Base-by-base conservation (phyloP, 2,329 filamentous ascomycete genomes). In the Daldinia sp. region DNA sequence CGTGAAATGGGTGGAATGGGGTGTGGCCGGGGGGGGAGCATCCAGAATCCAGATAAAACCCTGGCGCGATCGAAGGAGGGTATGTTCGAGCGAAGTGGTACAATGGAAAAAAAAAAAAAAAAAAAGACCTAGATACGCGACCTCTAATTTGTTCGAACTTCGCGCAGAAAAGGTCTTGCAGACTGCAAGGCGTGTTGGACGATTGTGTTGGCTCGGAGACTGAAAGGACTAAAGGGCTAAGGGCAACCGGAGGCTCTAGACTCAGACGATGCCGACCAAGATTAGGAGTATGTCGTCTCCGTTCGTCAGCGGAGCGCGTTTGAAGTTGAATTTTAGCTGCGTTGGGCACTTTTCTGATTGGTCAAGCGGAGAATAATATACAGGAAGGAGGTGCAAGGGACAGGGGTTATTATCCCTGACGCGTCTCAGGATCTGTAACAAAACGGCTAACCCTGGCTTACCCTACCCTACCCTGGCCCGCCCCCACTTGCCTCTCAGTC, bases 291-390 rank as follows among this genome's bases (percentile, higher is more conserved):
- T 59, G 59, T 70, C 67, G 71, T 76, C 75, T 76, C 39, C 73
- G 75, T 76, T 74, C 72, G 71, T 72, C 71, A 71, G 72, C 72
- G 72, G 74, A 75, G 72, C 74, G 73, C 71, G 78, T 80, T 80
- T 79, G 78, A 80, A 74, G 75, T 80, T 77, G 72, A 77, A 75
- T 75, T 77, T 74, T 57, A 68, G 65, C 66, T 63, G 63, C 48
- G n/a, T 56, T 25, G 59, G 59, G 59, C 62, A 65, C 34, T 45
- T 51, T 57, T 30, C 13, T 61, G 45, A 68, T 68, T 68, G 65
- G 65, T 7, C 27, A 13, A 21, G 35, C 62, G 65, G 60, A 68
- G 48, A 68, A 66, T 66, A 65, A 50, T 61, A 65, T 68, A 55
- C 63, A 68, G 65, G 59, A 60, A 68, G 63, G 65, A 63, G 64